Conservation (phyloP, 176 grass and related monocot genomes). For the Carex pumila region DNA sequence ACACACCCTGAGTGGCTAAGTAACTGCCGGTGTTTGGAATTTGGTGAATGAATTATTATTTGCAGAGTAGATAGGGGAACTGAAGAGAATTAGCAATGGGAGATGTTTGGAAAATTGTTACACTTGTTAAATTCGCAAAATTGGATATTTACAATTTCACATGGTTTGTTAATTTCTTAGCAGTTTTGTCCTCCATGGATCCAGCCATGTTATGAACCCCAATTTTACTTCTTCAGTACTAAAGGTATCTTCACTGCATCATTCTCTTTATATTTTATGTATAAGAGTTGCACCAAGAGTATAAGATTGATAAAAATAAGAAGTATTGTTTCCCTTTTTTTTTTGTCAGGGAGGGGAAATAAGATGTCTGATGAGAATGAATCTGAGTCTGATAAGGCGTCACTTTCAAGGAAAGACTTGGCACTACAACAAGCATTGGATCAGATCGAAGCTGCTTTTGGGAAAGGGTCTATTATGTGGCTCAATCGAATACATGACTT, state of each 20-base stretch:
- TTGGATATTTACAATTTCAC: neutral
- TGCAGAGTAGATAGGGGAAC: neutral
- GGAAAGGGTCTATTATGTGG: constrained; percentile 55
- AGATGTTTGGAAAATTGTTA: neutral
- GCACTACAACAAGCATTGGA: constrained; percentile 49
- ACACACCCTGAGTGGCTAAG: neutral
- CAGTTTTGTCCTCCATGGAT: neutral
- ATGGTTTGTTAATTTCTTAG: neutral
- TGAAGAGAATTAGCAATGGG: neutral
- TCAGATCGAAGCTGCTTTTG: constrained; percentile 44
- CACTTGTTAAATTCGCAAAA: neutral
- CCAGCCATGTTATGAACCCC: neutral
- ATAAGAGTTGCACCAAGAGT: neutral
- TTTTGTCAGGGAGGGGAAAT: constrained; percentile 11
- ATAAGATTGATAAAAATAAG: neutral
- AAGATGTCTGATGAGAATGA: constrained; percentile 22
- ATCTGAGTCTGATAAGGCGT: constrained; percentile 1
- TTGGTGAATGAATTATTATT: neutral
- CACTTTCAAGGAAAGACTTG: constrained; percentile 26
- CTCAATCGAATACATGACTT: constrained; percentile 23
- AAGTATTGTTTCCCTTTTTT: neutral
- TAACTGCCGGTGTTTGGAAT: neutral
- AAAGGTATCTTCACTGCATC: neutral
- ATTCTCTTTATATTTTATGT: neutral
- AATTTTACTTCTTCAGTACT: constrained; percentile 3